A percentile compares a stretch with the other conserved stretches of the same genome.
phyloP scores from a whole-genome alignment of 805 yeast species.

The Pichia paraexigua region DNA sequence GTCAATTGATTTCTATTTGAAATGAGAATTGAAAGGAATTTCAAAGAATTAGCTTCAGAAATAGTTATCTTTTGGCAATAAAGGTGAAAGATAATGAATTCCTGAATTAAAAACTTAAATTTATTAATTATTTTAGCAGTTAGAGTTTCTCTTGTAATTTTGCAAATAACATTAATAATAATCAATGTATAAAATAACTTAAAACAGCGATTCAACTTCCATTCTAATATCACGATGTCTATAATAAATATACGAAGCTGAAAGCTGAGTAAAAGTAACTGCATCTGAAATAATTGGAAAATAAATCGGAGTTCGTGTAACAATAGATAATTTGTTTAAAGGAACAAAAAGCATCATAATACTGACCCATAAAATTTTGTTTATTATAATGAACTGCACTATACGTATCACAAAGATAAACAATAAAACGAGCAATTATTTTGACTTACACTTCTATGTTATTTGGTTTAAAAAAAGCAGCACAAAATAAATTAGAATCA shows the following conservation, averaged over 20 bases:
- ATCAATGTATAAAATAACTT: constrained; percentile 32
- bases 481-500: constrained; percentile 13
- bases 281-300: not conserved
- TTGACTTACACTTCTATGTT: too few species aligned
- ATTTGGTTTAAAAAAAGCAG: not conserved
- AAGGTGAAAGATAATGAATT: constrained; percentile 32
- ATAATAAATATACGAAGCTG: too few species aligned
- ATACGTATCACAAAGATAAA: too few species aligned
- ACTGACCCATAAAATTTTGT: not conserved
- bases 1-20: constrained; percentile 8
- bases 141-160: constrained; percentile 24
- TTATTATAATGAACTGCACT: too few species aligned
- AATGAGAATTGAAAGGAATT: constrained; percentile 8
- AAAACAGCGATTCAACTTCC: constrained; percentile 28
- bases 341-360: not conserved
- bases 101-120: constrained; percentile 18
- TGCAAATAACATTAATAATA: constrained; percentile 27
- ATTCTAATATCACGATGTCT: not conserved
- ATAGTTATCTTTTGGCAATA: constrained; percentile 19
- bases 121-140: constrained; percentile 21
- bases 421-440: too few species aligned
- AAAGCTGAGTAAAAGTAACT: not conserved
- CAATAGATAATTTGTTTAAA: not conserved
- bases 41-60: constrained; percentile 6
- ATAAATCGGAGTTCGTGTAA: not conserved